A percentile compares a stretch with the other conserved stretches of the same genome.
Evolutionary conservation across 768 basidiomycete species (phyloP).

Genomic region (Heimioporus sp.): DNA sequence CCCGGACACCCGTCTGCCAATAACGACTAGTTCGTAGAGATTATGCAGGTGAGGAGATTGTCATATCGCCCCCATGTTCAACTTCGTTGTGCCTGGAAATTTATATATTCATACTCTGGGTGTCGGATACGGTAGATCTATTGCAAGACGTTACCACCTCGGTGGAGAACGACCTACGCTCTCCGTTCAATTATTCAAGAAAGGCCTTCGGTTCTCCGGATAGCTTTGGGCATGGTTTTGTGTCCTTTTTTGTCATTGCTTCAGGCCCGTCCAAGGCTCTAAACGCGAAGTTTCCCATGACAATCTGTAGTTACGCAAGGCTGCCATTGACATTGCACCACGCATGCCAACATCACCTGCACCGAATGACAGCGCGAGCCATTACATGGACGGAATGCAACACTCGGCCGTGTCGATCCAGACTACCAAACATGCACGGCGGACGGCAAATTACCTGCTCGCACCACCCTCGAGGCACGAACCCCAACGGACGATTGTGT

Average conservation of each 20-base stretch:
- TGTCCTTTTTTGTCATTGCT: slow-evolving; percentile 73
- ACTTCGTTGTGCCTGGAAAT: slow-evolving; percentile 22
- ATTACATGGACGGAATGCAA: too few species aligned
- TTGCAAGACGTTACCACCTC: slow-evolving; percentile 57
- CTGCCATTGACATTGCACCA: too few species aligned
- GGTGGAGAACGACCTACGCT: slow-evolving; percentile 59
- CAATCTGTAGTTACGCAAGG: too few species aligned
- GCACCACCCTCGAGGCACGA: too few species aligned
- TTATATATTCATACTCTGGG: slow-evolving; percentile 34
- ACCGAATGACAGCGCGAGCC: too few species aligned
- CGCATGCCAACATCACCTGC: too few species aligned
- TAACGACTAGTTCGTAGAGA: slow-evolving; percentile 62
- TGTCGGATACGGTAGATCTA: slow-evolving; percentile 54
- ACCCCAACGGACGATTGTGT: slow-evolving; percentile 9
- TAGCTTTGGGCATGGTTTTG: slow-evolving; percentile 66
- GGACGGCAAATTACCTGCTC: too few species aligned
- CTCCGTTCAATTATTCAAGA: slow-evolving; percentile 71
- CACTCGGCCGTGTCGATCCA: too few species aligned
- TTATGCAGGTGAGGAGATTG: slow-evolving; percentile 60
- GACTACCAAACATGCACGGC: too few species aligned
- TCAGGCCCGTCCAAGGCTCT: too few species aligned
- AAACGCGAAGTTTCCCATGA: too few species aligned
- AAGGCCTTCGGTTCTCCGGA: slow-evolving; percentile 66
- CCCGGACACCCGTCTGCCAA: slow-evolving; percentile 30
- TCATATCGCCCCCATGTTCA: neutral